Base-by-base conservation (phyloP, 73 alveolate genomes). In the Tetrahymena thermophila region DNA sequence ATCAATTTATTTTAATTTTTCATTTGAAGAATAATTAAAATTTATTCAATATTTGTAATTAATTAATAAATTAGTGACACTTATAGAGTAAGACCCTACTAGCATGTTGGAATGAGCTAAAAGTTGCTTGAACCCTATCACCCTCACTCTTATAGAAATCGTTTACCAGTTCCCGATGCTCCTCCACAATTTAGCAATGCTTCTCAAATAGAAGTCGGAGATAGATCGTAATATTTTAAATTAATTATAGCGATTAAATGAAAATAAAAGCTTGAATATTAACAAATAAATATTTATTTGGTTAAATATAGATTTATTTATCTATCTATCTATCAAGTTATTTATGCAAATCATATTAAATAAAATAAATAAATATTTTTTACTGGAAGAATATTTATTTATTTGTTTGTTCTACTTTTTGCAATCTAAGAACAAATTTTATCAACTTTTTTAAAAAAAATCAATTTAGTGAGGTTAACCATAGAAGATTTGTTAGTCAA, bases 81-180 rank as follows among this genome's bases (percentile, higher is more conserved):
- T 35, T 95, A 95, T 93, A 95, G 84, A 95, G 97, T 95, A 6
- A 95, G 94, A 85, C 97, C 97, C 38, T 43, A 95, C 57, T 57
- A 85, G 34, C 97, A 95, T 85, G 97, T 95, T 42, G 97, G 97
- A 38, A 85, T 94, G 56, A 43, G 94, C 35, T 55, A 43, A 56
- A 95, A 95, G 38, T 56, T 95, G 56, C 94, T 95, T 42, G 95
- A 95, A 55, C 97, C 97, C 10, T 95, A 95, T 34, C 93, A 89
- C 35, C 93, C 97, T 35, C 50, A 85, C 57, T 85, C 97, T 10
- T 95, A 85, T 95, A 95, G 97, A 95, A 71, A 84, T 6, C 93
- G 97, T 85, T 85, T 95, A n/a, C 97, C 97, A n/a, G 95, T 84
- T 84, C 95, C 95, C 17, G 97, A 95, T 89, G 97, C 97, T 44